phyloP scores from a whole-genome alignment of 257 asterid species.

The Mentha longifolia region DNA sequence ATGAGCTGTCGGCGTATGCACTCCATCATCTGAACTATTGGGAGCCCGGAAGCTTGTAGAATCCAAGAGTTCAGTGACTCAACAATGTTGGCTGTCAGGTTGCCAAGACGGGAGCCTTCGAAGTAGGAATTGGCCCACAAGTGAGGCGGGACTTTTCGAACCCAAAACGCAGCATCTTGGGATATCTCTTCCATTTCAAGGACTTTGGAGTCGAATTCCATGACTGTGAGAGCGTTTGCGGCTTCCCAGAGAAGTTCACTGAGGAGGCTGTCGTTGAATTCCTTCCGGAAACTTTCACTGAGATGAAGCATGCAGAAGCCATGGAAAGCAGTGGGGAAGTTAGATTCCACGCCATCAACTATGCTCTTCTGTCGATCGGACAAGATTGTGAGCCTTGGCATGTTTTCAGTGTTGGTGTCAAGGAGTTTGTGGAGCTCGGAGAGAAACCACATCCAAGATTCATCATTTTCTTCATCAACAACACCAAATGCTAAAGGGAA shows the following conservation, averaged over 20 bases:
- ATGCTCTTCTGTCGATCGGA: slow-evolving; percentile 64
- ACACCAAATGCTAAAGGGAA: slow-evolving; percentile 79
- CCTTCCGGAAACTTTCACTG: slow-evolving; percentile 63
- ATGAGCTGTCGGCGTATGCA: slow-evolving; percentile 67
- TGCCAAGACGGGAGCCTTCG: slow-evolving; percentile 64
- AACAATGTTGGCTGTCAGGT: slow-evolving; percentile 52
- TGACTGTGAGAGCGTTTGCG: slow-evolving; percentile 55
- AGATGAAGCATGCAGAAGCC: slow-evolving; percentile 76
- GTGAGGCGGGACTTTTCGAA: slow-evolving; percentile 50
- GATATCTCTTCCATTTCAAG: slow-evolving; percentile 55
- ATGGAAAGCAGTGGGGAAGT: slow-evolving; percentile 79
- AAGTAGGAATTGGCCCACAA: slow-evolving; percentile 67
- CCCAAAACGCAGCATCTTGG: slow-evolving; percentile 67
- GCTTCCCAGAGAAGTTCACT: slow-evolving; percentile 71
- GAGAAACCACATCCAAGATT: slow-evolving; percentile 78
- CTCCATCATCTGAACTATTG: slow-evolving; percentile 78
- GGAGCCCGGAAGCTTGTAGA: slow-evolving; percentile 70
- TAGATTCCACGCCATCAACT: slow-evolving; percentile 59
- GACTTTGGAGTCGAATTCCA: slow-evolving; percentile 52
- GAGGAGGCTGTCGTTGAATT: slow-evolving; percentile 58
- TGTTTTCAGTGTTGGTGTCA: slow-evolving; percentile 66
- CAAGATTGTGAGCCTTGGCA: slow-evolving; percentile 71
- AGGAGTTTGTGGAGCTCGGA: slow-evolving; percentile 64
- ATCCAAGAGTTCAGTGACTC: slow-evolving; percentile 62
- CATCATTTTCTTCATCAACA: slow-evolving; percentile 72